Percentiles rank a stretch among this genome's conserved stretches.
phyloP scores from a whole-genome alignment of 2,329 filamentous ascomycete species.

The Diaporthe amygdali region DNA sequence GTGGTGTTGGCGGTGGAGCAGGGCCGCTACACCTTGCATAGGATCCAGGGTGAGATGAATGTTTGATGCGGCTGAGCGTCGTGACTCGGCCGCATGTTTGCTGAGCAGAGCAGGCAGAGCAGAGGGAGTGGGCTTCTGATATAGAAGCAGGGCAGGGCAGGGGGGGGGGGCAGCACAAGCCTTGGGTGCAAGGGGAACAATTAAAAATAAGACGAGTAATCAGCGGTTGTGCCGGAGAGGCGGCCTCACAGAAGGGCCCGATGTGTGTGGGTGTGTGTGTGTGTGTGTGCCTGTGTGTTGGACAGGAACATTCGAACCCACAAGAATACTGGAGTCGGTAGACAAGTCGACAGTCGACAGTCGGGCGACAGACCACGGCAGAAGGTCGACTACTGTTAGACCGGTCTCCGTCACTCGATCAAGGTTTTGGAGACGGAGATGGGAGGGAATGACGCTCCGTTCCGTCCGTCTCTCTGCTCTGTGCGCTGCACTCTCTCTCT shows the following conservation, averaged over 20 bases:
- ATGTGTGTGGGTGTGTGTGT: neutral
- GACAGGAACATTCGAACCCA: neutral
- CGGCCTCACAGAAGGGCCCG: constrained; percentile 16
- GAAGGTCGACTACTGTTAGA: no score
- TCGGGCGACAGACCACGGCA: no score
- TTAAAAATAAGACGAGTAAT: neutral
- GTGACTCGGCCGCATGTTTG: constrained; percentile 61
- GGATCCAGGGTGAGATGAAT: constrained; percentile 61
- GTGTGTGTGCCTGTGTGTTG: neutral
- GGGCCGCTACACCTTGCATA: constrained; percentile 46
- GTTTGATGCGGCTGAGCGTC: constrained; percentile 57
- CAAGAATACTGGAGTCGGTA: neutral
- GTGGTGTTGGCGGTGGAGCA: constrained; percentile 39
- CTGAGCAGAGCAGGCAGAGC: constrained; percentile 27
- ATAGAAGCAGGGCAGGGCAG: no score
- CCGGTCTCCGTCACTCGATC: no score
- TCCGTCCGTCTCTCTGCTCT: neutral
- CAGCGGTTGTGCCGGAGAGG: neutral
- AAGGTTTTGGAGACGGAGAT: neutral
- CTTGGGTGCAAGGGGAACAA: neutral
- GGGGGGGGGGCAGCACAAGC: neutral
- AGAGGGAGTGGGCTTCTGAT: neutral
- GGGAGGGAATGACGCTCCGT: constrained; percentile 9
- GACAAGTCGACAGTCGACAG: neutral
- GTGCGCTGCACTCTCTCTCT: neutral